phyloP scores from a whole-genome alignment of 1,139 yeast genomes.

The Nadsonia starkeyi-henricii region DNA sequence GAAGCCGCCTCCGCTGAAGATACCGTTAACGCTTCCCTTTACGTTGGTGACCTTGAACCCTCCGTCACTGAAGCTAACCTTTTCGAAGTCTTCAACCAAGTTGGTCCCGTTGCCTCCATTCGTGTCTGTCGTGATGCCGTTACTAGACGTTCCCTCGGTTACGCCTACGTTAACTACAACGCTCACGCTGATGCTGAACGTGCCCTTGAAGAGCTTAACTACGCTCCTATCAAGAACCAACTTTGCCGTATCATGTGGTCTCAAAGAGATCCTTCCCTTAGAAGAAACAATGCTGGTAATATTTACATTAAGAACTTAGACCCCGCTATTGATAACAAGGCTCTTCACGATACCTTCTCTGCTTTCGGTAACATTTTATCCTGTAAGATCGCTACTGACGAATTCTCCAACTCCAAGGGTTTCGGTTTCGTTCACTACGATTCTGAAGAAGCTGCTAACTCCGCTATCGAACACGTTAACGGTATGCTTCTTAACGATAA shows the following conservation, averaged over 20 bases:
- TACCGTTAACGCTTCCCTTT: slow-evolving; percentile 58
- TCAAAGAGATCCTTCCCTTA: slow-evolving; percentile 93
- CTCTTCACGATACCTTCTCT: slow-evolving; percentile 93
- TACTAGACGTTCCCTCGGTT: slow-evolving; percentile 92
- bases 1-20: slow-evolving; percentile 10
- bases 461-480: slow-evolving; percentile 93
- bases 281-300: slow-evolving; percentile 95
- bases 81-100: slow-evolving; percentile 86
- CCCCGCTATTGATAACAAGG: slow-evolving; percentile 97
- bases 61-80: slow-evolving; percentile 87
- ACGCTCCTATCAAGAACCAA: slow-evolving; percentile 84
- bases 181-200: slow-evolving; percentile 80
- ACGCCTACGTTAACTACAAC: slow-evolving; percentile 96
- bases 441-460: slow-evolving; percentile 81
- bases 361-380: slow-evolving; percentile 94
- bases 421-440: slow-evolving; percentile 98
- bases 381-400: slow-evolving; percentile 95
- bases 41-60: slow-evolving; percentile 95
- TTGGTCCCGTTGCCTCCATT: slow-evolving; percentile 92
- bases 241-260: slow-evolving; percentile 99
- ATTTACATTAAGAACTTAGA: slow-evolving; percentile 97
- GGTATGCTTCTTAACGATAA: slow-evolving; percentile 97
- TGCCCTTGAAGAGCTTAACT: slow-evolving; percentile 93
- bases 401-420: slow-evolving; percentile 82
- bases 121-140: slow-evolving; percentile 99